Conservation (phyloP, 306 rosid genomes). For the Cucumis cinereus region DNA sequence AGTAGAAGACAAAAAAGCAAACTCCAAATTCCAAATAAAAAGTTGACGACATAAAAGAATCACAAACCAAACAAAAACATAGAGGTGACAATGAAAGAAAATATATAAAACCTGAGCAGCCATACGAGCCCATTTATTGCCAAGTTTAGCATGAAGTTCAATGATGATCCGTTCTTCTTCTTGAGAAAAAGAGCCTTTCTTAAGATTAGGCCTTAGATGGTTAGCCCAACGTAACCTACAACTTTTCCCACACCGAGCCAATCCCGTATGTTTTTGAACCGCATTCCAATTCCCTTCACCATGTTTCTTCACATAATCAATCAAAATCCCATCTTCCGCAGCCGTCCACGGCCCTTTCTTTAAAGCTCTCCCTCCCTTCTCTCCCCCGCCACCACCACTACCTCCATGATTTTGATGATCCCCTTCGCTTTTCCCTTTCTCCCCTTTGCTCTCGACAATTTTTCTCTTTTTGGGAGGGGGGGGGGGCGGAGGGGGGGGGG, state of each 20-base stretch:
- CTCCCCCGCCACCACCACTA: background rate
- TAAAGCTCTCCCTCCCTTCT: constrained; percentile 5
- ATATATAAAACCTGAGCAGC: constrained; percentile 47
- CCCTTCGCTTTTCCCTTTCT: background rate
- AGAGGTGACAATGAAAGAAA: background rate
- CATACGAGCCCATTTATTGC: constrained; percentile 91
- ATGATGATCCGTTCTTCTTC: constrained; percentile 51
- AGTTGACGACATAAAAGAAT: background rate
- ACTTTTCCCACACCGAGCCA: constrained; percentile 70
- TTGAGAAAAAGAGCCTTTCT: constrained; percentile 47
- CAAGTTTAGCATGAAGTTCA: constrained; percentile 65
- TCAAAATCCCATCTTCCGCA: constrained; percentile 43
- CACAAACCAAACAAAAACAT: constrained; percentile 14
- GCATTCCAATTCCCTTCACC: constrained; percentile 92
- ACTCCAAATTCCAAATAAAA: constrained; percentile 11
- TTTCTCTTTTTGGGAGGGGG: too few relatives aligned
- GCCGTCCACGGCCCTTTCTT: constrained; percentile 86
- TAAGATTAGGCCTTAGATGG: constrained; percentile 71
- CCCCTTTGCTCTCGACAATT: background rate
- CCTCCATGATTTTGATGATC: background rate
- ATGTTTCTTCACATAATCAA: constrained; percentile 46
- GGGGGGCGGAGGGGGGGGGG: too few relatives aligned
- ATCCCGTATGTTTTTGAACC: constrained; percentile 49
- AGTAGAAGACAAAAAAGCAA: background rate
- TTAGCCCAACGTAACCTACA: constrained; percentile 90